These are phyloP conservation scores for Emydomyces testavorans DNA, from an alignment of 2,329 filamentous ascomycete genomes.

Conservation along the genomic window DNA sequence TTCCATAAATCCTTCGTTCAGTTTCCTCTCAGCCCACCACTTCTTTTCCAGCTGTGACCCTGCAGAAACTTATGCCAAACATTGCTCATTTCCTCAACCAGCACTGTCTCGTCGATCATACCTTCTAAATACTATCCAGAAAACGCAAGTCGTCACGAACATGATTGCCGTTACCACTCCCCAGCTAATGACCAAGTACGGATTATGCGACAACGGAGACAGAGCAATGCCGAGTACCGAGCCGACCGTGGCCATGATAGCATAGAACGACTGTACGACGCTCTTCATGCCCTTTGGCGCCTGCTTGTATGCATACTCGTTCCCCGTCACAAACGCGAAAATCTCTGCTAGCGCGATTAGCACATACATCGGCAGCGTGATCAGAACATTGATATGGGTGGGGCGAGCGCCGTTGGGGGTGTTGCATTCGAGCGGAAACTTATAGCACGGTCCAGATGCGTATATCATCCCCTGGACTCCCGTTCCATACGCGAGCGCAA, in stretches of 20 bases:
- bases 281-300: conserved; percentile 57
- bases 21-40: no score
- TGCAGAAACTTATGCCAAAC: no score
- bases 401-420: conserved; percentile 25
- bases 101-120: no score
- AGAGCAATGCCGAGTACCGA: conserved; percentile 51
- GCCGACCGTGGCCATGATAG: conserved; percentile 48
- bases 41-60: no score
- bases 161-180: no score
- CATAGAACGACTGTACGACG: conserved; percentile 46
- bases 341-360: conserved; percentile 43
- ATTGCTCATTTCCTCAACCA: no score
- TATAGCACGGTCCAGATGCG: conserved; percentile 41
- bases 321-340: conserved; percentile 53
- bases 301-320: conserved; percentile 64
- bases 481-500: conserved; percentile 51
- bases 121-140: no score
- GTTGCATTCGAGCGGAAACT: conserved; percentile 26
- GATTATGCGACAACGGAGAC: no score
- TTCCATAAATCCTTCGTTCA: no score
- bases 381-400: conserved; percentile 31
- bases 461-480: conserved; percentile 47
- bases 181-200: no score
- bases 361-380: conserved; percentile 35
- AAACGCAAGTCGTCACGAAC: no score